Percentiles rank a stretch among this genome's conserved stretches.
Evolutionary conservation across 192 early-diverging fungal species (phyloP).

Genomic region (Haplosporangium gracile): DNA sequence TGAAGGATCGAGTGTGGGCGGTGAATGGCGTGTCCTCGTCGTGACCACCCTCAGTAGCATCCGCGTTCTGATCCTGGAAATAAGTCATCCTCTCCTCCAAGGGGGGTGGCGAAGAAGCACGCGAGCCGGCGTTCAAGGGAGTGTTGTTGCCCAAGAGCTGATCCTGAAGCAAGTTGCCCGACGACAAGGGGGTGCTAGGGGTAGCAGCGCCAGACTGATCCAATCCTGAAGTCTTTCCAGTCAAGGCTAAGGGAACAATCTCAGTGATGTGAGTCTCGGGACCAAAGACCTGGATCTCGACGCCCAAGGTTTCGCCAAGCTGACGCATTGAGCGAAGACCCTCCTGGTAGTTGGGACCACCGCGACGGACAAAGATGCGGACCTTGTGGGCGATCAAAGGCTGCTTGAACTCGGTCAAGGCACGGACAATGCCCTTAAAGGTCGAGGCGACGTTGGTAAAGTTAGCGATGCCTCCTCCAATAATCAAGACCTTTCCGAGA

Average conservation of each 20-base stretch:
- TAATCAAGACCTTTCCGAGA: conserved; percentile 97
- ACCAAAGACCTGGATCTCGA: conserved; percentile 96
- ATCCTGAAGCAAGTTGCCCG: conserved; percentile 73
- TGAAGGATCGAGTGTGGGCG: conserved; percentile 86
- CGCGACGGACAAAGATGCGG: conserved; percentile 96
- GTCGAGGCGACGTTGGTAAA: conserved; percentile 99
- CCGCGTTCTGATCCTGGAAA: conserved; percentile 56
- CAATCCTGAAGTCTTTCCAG: conserved; percentile 71
- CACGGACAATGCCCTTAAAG: conserved; percentile 99
- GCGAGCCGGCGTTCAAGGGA: conserved; percentile 32
- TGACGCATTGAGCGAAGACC: conserved; percentile 95
- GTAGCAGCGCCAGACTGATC: conserved; percentile 42
- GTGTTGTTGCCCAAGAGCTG: conserved; percentile 65
- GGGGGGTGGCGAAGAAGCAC: conserved; percentile 60
- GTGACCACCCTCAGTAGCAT: conserved; percentile 13
- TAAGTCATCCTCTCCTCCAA: conserved; percentile 64
- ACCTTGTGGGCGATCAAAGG: conserved; percentile 88
- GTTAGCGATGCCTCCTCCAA: conserved; percentile 99
- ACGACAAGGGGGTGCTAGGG: conserved; percentile 63
- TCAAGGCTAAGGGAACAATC: conserved; percentile 94
- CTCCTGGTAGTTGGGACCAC: conserved; percentile 99
- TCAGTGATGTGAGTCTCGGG: conserved; percentile 99
- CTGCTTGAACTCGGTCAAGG: conserved; percentile 93
- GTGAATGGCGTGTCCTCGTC: conserved; percentile 86
- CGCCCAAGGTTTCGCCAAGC: conserved; percentile 92